Conservation (phyloP, 2,329 filamentous ascomycete species). For the Diaporthe nobilis region DNA sequence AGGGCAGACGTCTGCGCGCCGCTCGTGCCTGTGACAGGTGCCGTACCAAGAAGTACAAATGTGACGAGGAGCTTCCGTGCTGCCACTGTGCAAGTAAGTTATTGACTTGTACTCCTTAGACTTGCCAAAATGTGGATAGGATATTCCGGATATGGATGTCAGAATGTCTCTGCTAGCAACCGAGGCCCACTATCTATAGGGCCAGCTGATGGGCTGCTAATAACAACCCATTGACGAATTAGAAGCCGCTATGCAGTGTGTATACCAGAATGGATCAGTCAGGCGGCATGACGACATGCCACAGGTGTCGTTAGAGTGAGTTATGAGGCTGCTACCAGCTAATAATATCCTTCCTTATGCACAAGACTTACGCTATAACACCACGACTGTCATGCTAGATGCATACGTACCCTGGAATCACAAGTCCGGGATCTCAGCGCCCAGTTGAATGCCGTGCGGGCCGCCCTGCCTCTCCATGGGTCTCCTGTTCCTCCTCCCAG, state of each 20-base stretch:
- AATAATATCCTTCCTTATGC: not conserved
- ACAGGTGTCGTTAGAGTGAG: not conserved
- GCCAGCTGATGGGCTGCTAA: not conserved
- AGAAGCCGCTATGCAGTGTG: not conserved
- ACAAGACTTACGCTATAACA: not conserved
- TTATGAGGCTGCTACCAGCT: not conserved
- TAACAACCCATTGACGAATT: not conserved
- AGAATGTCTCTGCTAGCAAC: not conserved
- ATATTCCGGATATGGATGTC: not conserved
- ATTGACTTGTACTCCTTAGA: too few species aligned
- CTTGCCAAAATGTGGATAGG: too few species aligned
- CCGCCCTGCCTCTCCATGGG: not conserved
- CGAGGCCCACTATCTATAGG: not conserved
- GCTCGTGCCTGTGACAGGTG: not conserved
- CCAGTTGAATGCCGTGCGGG: not conserved
- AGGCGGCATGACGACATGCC: not conserved
- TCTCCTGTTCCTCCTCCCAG: not conserved
- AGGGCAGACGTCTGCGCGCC: not conserved
- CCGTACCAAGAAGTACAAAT: not conserved
- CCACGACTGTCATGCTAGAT: not conserved
- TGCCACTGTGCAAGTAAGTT: slow-evolving; percentile 12
- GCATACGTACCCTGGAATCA: not conserved
- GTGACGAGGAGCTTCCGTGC: slow-evolving; percentile 10
- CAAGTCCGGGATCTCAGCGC: not conserved
- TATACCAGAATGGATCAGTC: not conserved